A percentile compares a stretch with the other conserved stretches of the same genome.
These are phyloP conservation scores for Spiromastix sp. DNA, from an alignment of 2,329 filamentous ascomycete genomes.

Conservation along the genomic window DNA sequence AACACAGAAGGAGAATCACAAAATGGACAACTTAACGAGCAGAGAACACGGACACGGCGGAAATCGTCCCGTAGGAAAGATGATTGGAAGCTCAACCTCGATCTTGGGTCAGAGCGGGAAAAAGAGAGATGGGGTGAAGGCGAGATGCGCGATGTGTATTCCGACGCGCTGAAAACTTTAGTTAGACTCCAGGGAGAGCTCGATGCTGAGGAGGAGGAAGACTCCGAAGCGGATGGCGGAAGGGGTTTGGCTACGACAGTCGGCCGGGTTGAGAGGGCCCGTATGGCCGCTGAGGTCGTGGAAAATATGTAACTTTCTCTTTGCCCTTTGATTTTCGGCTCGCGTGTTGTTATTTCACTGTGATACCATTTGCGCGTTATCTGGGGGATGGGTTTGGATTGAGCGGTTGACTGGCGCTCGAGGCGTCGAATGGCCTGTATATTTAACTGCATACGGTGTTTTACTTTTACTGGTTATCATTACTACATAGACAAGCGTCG, in stretches of 20 bases:
- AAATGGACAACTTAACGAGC: slow-evolving; percentile 8
- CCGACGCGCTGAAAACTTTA: slow-evolving; percentile 28
- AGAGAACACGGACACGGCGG: slow-evolving; percentile 4
- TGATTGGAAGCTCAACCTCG: slow-evolving; percentile 19
- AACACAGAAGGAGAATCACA: slow-evolving; percentile 31
- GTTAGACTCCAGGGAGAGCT: slow-evolving; percentile 29
- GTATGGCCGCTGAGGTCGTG: slow-evolving; percentile 35
- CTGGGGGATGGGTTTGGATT: no score
- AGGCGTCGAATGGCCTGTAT: no score
- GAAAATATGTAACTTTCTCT: slow-evolving; percentile 31
- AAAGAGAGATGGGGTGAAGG: slow-evolving; percentile 30
- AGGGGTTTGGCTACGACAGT: slow-evolving; percentile 34
- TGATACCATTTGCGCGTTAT: no score
- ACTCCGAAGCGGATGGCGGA: slow-evolving; percentile 11
- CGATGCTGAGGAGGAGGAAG: slow-evolving; percentile 12
- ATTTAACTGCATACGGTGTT: no score
- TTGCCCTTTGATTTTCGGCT: no score
- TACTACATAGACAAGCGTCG: no score
- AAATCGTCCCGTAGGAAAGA: neutral
- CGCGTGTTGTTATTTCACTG: no score
- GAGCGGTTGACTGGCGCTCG: no score
- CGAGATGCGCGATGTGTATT: slow-evolving; percentile 33
- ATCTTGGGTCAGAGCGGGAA: slow-evolving; percentile 24
- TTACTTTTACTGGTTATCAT: no score
- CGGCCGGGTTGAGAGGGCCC: slow-evolving; percentile 37